These are phyloP conservation scores for Colletotrichum graminicola DNA, from an alignment of 2,329 filamentous ascomycete genomes.

Conservation along the genomic window DNA sequence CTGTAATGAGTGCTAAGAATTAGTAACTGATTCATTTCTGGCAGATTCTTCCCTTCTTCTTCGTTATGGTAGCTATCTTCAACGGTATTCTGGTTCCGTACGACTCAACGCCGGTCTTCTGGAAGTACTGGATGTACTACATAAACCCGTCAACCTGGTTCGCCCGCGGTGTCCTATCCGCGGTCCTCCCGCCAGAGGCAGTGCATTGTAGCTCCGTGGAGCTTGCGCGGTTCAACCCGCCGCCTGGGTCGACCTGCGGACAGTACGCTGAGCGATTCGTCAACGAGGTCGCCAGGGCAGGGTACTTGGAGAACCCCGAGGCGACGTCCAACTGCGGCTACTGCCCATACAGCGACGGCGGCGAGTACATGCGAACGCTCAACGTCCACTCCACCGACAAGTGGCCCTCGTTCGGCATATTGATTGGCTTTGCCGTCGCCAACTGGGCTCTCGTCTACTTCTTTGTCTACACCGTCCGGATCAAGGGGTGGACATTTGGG, in stretches of 20 bases:
- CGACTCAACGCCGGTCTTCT: slow-evolving; percentile 53
- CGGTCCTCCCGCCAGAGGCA: slow-evolving; percentile 37
- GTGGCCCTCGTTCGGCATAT: slow-evolving; percentile 77
- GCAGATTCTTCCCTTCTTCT: slow-evolving; percentile 79
- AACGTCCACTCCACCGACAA: slow-evolving; percentile 68
- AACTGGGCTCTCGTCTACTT: slow-evolving; percentile 82
- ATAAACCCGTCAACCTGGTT: slow-evolving; percentile 42
- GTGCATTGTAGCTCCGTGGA: slow-evolving; percentile 58
- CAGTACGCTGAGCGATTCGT: slow-evolving; percentile 74
- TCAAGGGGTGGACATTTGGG: slow-evolving; percentile 78
- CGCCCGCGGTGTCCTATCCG: slow-evolving; percentile 34
- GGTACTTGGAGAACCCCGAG: slow-evolving; percentile 73
- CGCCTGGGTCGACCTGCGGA: slow-evolving; percentile 72
- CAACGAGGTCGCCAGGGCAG: slow-evolving; percentile 54
- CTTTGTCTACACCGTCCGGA: slow-evolving; percentile 80
- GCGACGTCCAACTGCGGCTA: slow-evolving; percentile 74
- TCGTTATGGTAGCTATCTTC: slow-evolving; percentile 81
- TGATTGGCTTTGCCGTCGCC: slow-evolving; percentile 76
- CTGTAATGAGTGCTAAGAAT: fast-evolving
- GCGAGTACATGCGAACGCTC: slow-evolving; percentile 73
- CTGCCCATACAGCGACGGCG: slow-evolving; percentile 70
- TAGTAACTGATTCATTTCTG: neutral
- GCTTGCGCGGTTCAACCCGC: slow-evolving; percentile 66
- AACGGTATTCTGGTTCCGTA: slow-evolving; percentile 73
- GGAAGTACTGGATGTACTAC: slow-evolving; percentile 52